phyloP scores from a whole-genome alignment of 2,329 filamentous ascomycete genomes.

The Diaporthe destruens region DNA sequence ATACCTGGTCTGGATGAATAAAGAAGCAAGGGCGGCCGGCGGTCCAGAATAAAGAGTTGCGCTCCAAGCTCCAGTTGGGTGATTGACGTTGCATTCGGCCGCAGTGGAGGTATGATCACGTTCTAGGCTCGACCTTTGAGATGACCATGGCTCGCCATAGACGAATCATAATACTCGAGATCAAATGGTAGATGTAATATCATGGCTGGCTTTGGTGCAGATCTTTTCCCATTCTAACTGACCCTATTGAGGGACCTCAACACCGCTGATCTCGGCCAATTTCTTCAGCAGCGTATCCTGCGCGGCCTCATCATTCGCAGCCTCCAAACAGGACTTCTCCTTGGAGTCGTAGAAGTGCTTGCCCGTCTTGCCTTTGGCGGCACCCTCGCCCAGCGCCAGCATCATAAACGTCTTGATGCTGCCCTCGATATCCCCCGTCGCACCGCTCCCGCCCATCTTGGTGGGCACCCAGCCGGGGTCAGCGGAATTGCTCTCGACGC shows the following conservation, averaged over 20 bases:
- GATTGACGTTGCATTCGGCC: background rate
- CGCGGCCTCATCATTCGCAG: constrained; percentile 52
- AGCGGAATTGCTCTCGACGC: constrained; percentile 59
- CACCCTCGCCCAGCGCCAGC: constrained; percentile 57
- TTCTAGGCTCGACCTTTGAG: background rate
- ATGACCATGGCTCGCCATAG: background rate
- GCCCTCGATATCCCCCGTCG: constrained; percentile 60
- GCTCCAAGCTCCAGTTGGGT: background rate
- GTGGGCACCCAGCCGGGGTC: constrained; percentile 68
- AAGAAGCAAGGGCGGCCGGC: background rate
- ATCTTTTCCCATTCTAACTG: background rate
- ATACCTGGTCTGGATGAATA: no score
- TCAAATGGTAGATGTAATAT: no score
- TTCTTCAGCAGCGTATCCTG: constrained; percentile 60
- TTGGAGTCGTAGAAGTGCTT: constrained; percentile 55
- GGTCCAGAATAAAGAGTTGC: background rate
- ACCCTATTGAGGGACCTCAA: constrained; percentile 34
- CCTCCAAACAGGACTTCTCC: constrained; percentile 47
- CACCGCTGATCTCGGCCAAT: constrained; percentile 49
- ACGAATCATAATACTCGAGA: background rate
- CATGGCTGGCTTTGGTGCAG: no score
- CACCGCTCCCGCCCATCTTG: constrained; percentile 64
- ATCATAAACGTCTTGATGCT: constrained; percentile 61
- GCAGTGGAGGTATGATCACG: background rate
- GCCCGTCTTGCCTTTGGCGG: constrained; percentile 49